A percentile compares a stretch with the other conserved stretches of the same genome.
Evolutionary conservation across 768 basidiomycete species (phyloP).

Genomic region (Pholiota conissans): DNA sequence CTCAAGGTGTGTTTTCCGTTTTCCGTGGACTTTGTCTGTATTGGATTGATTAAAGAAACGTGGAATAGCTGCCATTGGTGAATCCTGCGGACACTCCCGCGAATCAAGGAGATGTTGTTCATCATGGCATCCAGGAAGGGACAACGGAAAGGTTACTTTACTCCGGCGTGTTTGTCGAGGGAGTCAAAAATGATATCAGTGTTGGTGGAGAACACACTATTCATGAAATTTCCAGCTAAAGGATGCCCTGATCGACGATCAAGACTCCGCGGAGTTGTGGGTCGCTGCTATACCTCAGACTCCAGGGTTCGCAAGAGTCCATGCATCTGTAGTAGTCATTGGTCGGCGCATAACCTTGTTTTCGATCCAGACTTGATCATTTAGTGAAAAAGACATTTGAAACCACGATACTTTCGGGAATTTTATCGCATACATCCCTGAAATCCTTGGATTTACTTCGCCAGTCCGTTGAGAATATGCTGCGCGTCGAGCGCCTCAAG

Average conservation of each 20-base stretch:
- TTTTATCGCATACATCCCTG: neutral
- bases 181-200: slow-evolving; percentile 36
- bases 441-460: neutral
- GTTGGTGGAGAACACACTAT: slow-evolving; percentile 25
- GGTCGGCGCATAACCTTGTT: neutral
- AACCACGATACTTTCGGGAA: neutral
- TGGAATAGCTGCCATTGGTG: slow-evolving; percentile 51
- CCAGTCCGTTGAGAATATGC: neutral
- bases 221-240: slow-evolving; percentile 1
- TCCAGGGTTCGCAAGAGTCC: neutral
- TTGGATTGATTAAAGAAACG: neutral
- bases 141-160: slow-evolving; percentile 53
- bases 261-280: neutral
- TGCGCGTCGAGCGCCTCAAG: neutral
- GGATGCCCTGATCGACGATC: neutral
- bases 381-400: neutral
- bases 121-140: slow-evolving; percentile 60
- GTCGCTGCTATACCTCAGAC: too few species aligned
- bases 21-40: neutral
- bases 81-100: slow-evolving; percentile 42
- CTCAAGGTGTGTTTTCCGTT: slow-evolving; percentile 43
- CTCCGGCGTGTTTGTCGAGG: slow-evolving; percentile 60
- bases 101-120: slow-evolving; percentile 55
- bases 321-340: neutral
- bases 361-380: neutral